Base-by-base conservation (phyloP, 176 grass and related monocot species). In the Rhynchospora breviuscula region DNA sequence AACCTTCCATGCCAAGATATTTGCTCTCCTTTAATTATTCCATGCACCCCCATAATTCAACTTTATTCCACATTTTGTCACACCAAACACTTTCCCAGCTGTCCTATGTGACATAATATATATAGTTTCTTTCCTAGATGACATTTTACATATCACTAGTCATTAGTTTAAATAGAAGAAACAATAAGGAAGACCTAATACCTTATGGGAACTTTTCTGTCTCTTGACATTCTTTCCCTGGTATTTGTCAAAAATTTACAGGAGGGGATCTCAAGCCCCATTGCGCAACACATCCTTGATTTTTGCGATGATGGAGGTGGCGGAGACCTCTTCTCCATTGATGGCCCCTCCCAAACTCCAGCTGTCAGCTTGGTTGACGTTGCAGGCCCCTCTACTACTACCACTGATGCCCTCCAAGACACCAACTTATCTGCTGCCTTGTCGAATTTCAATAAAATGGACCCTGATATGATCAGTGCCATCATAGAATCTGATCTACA, bases 251-350 rank as follows among this genome's bases (percentile, higher is more conserved):
- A 46, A 83, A 89, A 76, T 66, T 83, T 87, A 68, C 89, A 97
- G 94, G 94, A 97, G 49, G 94, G 81, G 11, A 91, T 97, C 82
- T 97, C 94, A 79, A 97, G 89, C 81, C 89, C 91, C 71, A 91
- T 97, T 86, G 89, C 86, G 69, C 86, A 84, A 63, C 94, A 91
- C 70, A 87, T 97, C 81, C 81, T 97, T 47, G 91, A 93, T 26
- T 93, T 97, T 81, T 97, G 84, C 53, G 87, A 91, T 47, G 86
- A 93, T 4, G 86, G 87, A 31, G 80, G 25, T 19, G 83, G 86
- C 23, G 84, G 83, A 68, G 73, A 88, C 66, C 94, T 91, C 33
- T 91, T 91, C 77, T 48, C 86, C 10, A 64, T 81, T 48, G 85
- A 87, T 54, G 70, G 84, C 26, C 73, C 88, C 43, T 84, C 82